Base-by-base conservation (phyloP, 75 land plant species). In the Cryptomeria japonica region DNA sequence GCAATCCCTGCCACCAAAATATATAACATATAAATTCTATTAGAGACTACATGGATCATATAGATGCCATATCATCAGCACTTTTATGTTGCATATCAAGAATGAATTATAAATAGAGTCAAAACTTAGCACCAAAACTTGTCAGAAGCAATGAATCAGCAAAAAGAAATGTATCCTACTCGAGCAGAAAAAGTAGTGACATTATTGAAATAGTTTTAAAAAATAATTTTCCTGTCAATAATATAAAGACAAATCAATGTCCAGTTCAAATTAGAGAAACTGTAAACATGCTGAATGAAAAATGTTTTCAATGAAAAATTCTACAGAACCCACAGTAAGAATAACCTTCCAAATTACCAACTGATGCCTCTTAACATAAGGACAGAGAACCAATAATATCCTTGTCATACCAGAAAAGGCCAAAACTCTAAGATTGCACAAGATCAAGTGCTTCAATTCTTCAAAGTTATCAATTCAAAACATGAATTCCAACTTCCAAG, bases 1-100 rank as follows among this genome's bases (percentile, higher is more conserved):
- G 86, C 86, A 75, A 34, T 80, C 41, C 47, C 87, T 85, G 86
- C 86, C 12, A 42, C 37, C 25, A 68, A 85, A 56, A 31, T 15
- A 85, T 85, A 77, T 44, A 13, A 0, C 46, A 46, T 41, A 82
- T 34, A n/a, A 82, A n/a, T 44, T 46, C 49, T 3, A 28, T 19
- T 39, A 22, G 41, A 78, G 41, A 18, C 7, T 38, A 15, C 36
- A 28, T 75, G 77, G 15, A 75, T 34, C 77, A 34, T 51, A 77
- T 28, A 18, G 16, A 80, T 39, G 25, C 44, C 83, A 41, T 10
- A 8, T 19, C 5, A 80, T 18, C 46, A 80, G 22, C 41, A 39
- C 41, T 12, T 16, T 7, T 41, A 80, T 41, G 42, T 19, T 80
- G 25, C 15, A 38, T 34, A 39, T 80, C 83, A 80, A 76, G 38